Evolutionary conservation across 768 basidiomycete genomes (phyloP).

Genomic region (Stropharia rugosoannulata): DNA sequence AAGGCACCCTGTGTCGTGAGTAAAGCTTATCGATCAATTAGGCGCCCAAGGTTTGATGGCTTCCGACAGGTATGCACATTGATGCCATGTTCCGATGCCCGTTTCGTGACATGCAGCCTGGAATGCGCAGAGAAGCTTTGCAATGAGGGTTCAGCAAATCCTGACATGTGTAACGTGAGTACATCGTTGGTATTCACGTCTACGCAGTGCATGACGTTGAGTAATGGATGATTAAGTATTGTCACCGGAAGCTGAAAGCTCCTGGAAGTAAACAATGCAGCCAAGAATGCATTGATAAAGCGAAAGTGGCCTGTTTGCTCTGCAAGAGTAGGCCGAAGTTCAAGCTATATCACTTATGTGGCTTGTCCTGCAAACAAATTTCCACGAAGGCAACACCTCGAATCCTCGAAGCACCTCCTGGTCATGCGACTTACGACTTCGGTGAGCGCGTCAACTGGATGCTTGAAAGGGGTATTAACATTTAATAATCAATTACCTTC

Average conservation of each 20-base stretch:
- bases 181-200: background rate
- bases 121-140: slow-evolving; percentile 24
- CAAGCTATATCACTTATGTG: slow-evolving; percentile 25
- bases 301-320: slow-evolving; percentile 24
- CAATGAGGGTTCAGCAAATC: slow-evolving; percentile 16
- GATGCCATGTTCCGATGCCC: slow-evolving; percentile 11
- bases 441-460: slow-evolving; percentile 7
- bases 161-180: slow-evolving; percentile 25
- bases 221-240: slow-evolving; percentile 17
- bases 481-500: background rate
- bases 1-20: slow-evolving; percentile 19
- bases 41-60: background rate
- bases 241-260: slow-evolving; percentile 24
- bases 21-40: background rate
- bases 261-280: slow-evolving; percentile 24
- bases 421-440: slow-evolving; percentile 21
- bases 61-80: slow-evolving; percentile 19
- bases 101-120: slow-evolving; percentile 26
- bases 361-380: slow-evolving; percentile 22
- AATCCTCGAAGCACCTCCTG: slow-evolving; percentile 22
- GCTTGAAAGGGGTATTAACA: background rate
- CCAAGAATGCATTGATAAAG: slow-evolving; percentile 18
- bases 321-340: slow-evolving; percentile 26
- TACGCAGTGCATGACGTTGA: background rate
- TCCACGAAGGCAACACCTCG: slow-evolving; percentile 21